Evolutionary conservation across 352 stramenopile species (phyloP).

Genomic region (Phytopythium cucurbitacearum): DNA sequence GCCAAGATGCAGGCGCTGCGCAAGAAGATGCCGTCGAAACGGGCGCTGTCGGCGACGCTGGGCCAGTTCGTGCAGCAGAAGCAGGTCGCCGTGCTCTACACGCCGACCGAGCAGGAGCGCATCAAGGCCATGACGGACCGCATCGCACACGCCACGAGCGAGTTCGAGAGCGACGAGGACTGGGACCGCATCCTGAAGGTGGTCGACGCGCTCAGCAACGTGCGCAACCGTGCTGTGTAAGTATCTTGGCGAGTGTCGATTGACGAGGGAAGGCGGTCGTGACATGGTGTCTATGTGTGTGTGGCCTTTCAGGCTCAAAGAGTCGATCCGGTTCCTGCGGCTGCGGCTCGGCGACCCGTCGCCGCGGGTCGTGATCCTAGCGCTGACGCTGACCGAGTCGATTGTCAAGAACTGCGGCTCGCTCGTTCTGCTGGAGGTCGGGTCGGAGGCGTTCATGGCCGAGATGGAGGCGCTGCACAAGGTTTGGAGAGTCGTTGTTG

Average conservation of each 20-base stretch:
- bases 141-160: conserved; percentile 61
- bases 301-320: conserved; percentile 40
- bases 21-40: conserved; percentile 74
- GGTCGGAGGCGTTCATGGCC: conserved; percentile 61
- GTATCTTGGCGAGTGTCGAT: conserved; percentile 3
- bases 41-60: conserved; percentile 50
- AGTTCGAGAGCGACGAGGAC: conserved; percentile 67
- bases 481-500: conserved; percentile 19
- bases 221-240: conserved; percentile 57
- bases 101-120: conserved; percentile 62
- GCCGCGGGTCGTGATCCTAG: conserved; percentile 53
- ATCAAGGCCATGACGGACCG: conserved; percentile 73
- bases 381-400: conserved; percentile 62
- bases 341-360: conserved; percentile 64
- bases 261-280: no score
- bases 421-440: conserved; percentile 66
- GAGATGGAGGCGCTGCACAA: conserved; percentile 73
- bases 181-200: conserved; percentile 74
- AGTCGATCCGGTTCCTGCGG: conserved; percentile 68
- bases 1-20: conserved; percentile 60
- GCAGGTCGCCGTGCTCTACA: conserved; percentile 68
- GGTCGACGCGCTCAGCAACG: conserved; percentile 68
- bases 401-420: conserved; percentile 77
- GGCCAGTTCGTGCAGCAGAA: conserved; percentile 81
- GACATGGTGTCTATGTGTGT: background rate